Base-by-base conservation (phyloP, 2,329 filamentous ascomycete genomes). In the Penicillium janthinellum region DNA sequence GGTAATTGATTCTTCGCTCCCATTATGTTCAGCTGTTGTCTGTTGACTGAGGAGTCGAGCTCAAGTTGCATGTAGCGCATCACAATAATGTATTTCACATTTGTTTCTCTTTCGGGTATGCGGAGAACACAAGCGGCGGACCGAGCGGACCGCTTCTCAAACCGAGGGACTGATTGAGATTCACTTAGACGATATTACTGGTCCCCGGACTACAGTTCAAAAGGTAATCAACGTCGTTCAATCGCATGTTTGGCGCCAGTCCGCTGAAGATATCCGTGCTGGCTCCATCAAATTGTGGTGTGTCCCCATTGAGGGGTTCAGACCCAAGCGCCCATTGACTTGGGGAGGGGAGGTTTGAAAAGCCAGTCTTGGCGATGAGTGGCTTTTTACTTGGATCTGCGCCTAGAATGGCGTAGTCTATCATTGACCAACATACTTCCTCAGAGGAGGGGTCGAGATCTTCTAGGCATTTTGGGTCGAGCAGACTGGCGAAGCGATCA, bases 381-480 rank as follows among this genome's bases (percentile, higher is more conserved):
- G 60, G 56, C 10, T 53, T 56, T 42, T 63, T 58, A 12, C 20
- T 25, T 5, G 54, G 54, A 39, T 59, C 56, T 12, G 59, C 47
- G 37, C 65, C 63, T 11, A 67, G 25, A 12, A 58, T 64, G 2
- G 54, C 60, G 56, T 70, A 70, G 20, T 70, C 68, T 17, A 69
- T 59, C 66, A 70, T 69, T 31, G 68, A 63, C 64, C 67, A 68
- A 12, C 67, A 42, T 4, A 58, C 48, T 2, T 60, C 58, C 17
- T 65, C 57, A 1, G 60, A 60, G 8, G 50, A 54, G 28, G 59
- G 38, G 20, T 67, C 59, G 7, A 70, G 42, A 22, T 70, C 67
- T 34, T 66, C 61, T 8, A 67, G 20, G 31, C 51, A 64, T 14
- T 31, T 51, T 5, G 64, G 59, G 15, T 68, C 63, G 6, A 70